Evolutionary conservation across 1,139 yeast genomes (phyloP).

Genomic region (Saccharomyces hybrid): DNA sequence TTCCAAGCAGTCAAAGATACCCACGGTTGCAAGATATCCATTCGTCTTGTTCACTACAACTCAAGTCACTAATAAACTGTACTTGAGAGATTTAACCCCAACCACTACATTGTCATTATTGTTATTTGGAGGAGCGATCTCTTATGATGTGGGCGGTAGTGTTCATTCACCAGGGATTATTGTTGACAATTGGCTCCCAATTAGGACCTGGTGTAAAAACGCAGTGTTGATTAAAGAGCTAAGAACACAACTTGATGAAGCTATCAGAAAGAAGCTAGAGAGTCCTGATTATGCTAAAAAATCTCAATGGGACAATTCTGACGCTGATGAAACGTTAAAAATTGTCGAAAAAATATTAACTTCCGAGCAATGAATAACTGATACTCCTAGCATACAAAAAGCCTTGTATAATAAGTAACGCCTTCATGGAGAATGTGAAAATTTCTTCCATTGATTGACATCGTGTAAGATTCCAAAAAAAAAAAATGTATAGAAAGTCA

Average conservation of each 20-base stretch:
- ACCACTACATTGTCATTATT: conserved; percentile 61
- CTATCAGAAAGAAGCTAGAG: conserved; percentile 52
- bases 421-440: not conserved
- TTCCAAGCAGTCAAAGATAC: conserved; percentile 33
- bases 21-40: conserved; percentile 37
- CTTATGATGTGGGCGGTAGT: conserved; percentile 52
- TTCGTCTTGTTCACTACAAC: conserved; percentile 53
- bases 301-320: conserved; percentile 1
- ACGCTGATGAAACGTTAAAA: conserved; percentile 31
- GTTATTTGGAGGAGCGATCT: conserved; percentile 70
- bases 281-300: conserved; percentile 29
- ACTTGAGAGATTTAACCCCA: conserved; percentile 71
- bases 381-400: not conserved
- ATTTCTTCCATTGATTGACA: not conserved
- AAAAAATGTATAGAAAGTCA: not conserved
- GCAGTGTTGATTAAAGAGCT: conserved; percentile 75
- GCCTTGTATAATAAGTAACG: not conserved
- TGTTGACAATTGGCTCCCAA: conserved; percentile 72
- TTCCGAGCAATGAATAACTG: conserved; percentile 10
- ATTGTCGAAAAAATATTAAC: conserved; percentile 34
- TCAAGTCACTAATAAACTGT: conserved; percentile 59
- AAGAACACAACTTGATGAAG: conserved; percentile 55
- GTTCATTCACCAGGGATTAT: conserved; percentile 55
- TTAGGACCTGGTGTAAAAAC: conserved; percentile 88
- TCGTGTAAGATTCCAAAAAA: not conserved